Conservation (phyloP, 2,329 filamentous ascomycete genomes). For the Fusarium sp. region DNA sequence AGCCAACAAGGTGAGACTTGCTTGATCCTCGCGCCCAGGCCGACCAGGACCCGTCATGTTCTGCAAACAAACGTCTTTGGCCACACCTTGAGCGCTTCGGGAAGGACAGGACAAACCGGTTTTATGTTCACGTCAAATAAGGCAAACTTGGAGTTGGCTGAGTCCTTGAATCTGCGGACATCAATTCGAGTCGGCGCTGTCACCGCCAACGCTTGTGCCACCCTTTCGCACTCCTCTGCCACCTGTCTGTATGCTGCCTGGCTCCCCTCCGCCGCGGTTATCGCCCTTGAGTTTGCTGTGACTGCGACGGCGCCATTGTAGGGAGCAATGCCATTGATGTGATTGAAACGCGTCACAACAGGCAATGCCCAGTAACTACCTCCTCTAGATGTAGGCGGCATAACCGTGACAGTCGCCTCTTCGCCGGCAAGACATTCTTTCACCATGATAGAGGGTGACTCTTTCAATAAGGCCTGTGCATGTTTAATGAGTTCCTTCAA, state of each 20-base stretch:
- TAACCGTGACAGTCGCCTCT: constrained; percentile 60
- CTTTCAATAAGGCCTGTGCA: constrained; percentile 3
- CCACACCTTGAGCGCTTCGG: background rate
- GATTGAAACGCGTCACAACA: constrained; percentile 30
- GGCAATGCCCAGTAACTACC: constrained; percentile 54
- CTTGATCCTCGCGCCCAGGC: constrained; percentile 27
- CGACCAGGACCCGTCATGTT: constrained; percentile 31
- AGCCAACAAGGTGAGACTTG: constrained; percentile 28
- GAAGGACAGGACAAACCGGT: constrained; percentile 48
- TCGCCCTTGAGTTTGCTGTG: constrained; percentile 52
- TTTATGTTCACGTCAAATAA: constrained; percentile 63
- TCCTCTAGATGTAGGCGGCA: constrained; percentile 51
- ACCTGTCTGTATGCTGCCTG: constrained; percentile 29
- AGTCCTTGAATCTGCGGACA: constrained; percentile 48
- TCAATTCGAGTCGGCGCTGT: constrained; percentile 58
- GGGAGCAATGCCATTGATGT: constrained; percentile 24
- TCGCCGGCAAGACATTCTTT: constrained; percentile 58
- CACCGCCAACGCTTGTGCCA: constrained; percentile 49
- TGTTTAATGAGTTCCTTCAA: constrained; percentile 16
- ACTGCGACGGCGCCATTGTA: constrained; percentile 35
- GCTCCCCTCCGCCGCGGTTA: constrained; percentile 38
- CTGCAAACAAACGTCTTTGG: constrained; percentile 18
- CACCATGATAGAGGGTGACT: constrained; percentile 47
- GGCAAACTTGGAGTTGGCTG: constrained; percentile 48
- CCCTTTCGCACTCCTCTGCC: constrained; percentile 51